Percentiles rank a stretch among this genome's conserved stretches.
phyloP scores from a whole-genome alignment of 768 basidiomycete genomes.

The Multifurca ochricompacta region DNA sequence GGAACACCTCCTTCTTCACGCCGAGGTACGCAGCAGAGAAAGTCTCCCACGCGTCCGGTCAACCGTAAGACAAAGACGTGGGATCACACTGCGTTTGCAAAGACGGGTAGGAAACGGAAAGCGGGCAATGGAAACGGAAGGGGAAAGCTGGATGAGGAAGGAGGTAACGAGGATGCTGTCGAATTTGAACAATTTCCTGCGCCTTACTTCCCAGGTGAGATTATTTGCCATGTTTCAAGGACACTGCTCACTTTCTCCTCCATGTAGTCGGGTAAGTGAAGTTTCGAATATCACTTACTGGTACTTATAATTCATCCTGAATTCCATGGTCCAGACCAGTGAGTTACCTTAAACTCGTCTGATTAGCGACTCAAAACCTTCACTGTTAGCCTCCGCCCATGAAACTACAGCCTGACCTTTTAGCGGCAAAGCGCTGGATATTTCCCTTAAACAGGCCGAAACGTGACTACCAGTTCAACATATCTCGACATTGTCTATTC shows the following conservation, averaged over 20 bases:
- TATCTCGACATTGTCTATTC: constrained; percentile 75
- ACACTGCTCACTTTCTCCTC: background rate
- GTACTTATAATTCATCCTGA: background rate
- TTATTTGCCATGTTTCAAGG: background rate
- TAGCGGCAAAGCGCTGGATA: constrained; percentile 80
- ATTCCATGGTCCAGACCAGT: constrained; percentile 7
- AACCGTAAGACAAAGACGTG: constrained; percentile 71
- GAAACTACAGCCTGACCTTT: constrained; percentile 70
- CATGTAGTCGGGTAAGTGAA: constrained; percentile 18
- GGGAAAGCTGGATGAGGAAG: constrained; percentile 37
- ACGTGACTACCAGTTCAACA: constrained; percentile 93
- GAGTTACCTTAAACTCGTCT: background rate
- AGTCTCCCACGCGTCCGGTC: constrained; percentile 32
- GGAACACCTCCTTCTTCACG: constrained; percentile 13
- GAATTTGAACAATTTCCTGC: constrained; percentile 63
- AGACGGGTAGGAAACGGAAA: constrained; percentile 55
- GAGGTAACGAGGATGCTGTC: constrained; percentile 39
- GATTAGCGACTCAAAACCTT: background rate
- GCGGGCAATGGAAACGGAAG: constrained; percentile 45
- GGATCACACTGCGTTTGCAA: constrained; percentile 86
- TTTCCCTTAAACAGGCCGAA: constrained; percentile 84
- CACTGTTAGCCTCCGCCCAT: constrained; percentile 55
- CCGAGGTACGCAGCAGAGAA: constrained; percentile 2
- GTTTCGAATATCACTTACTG: background rate
- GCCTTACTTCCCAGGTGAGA: constrained; percentile 60